Evolutionary conservation across 306 rosid genomes (phyloP).

Genomic region (Begonia peltatifolia): DNA sequence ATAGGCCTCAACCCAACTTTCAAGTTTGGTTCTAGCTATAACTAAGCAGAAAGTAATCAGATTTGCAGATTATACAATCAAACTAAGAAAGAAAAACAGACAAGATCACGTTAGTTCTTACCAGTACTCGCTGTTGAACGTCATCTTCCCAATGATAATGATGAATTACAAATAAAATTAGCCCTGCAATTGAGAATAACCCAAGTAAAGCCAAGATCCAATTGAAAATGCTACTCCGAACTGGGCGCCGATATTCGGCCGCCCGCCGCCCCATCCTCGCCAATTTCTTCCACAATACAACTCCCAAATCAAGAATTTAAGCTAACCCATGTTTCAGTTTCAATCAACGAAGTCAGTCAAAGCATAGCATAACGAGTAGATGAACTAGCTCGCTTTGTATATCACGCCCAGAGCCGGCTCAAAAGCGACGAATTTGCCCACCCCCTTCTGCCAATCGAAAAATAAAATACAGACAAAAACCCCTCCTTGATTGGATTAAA

Average conservation of each 20-base stretch:
- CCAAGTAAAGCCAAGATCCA: slow-evolving; percentile 80
- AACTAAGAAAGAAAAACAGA: slow-evolving; percentile 2
- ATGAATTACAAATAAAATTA: slow-evolving; percentile 45
- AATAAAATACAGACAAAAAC: neutral
- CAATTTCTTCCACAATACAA: slow-evolving; percentile 25
- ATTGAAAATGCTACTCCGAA: slow-evolving; percentile 55
- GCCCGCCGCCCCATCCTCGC: slow-evolving; percentile 80
- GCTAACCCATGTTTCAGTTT: slow-evolving; percentile 12
- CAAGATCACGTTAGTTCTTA: slow-evolving; percentile 11
- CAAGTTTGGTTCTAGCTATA: too few species aligned
- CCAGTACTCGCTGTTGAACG: slow-evolving; percentile 34
- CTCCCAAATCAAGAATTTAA: slow-evolving; percentile 13
- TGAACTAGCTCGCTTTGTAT: neutral
- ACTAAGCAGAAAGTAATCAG: neutral
- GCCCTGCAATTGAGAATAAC: slow-evolving; percentile 42
- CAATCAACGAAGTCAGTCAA: slow-evolving; percentile 10
- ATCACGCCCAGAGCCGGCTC: neutral
- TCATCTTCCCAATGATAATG: slow-evolving; percentile 71
- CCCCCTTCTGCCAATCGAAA: neutral
- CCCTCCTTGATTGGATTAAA: neutral
- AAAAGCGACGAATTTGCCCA: neutral
- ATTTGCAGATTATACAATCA: neutral
- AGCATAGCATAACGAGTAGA: slow-evolving; percentile 3
- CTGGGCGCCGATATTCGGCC: slow-evolving; percentile 92
- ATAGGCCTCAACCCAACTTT: neutral